Conservation (phyloP, 495 filamentous ascomycete genomes). For the Pyrenopolyporus hunteri region DNA sequence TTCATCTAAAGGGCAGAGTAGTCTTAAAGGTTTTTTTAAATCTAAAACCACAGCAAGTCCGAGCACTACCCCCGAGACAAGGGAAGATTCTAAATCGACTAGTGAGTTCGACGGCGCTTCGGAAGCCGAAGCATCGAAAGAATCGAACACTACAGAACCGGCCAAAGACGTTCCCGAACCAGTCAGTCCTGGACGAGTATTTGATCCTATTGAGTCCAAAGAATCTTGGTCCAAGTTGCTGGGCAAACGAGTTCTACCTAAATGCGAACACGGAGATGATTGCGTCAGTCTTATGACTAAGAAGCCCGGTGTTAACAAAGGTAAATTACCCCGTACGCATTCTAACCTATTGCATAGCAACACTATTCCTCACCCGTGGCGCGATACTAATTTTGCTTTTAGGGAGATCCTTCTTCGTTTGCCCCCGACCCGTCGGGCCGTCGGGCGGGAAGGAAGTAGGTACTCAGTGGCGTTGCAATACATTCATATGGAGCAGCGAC, state of each 20-base stretch:
- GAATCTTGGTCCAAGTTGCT: slow-evolving; percentile 89
- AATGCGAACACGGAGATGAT: slow-evolving; percentile 87
- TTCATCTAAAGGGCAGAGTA: slow-evolving; percentile 68
- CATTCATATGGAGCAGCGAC: slow-evolving; percentile 91
- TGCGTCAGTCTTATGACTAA: slow-evolving; percentile 82
- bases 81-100: slow-evolving; percentile 1
- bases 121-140: slow-evolving; percentile 11
- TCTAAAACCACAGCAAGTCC: slow-evolving; percentile 50
- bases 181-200: slow-evolving; percentile 46
- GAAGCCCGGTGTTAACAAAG: slow-evolving; percentile 82
- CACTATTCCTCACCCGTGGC: neutral
- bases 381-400: neutral
- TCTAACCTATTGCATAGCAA: neutral
- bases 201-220: slow-evolving; percentile 76
- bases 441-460: slow-evolving; percentile 80
- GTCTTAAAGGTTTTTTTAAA: slow-evolving; percentile 83
- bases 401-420: slow-evolving; percentile 88
- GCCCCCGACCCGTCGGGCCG: slow-evolving; percentile 79
- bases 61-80: neutral
- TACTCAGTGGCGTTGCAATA: slow-evolving; percentile 82
- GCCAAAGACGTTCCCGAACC: neutral
- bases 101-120: slow-evolving; percentile 19
- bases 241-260: slow-evolving; percentile 71
- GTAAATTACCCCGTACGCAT: slow-evolving; percentile 40
- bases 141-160: neutral